Evolutionary conservation across 306 rosid genomes (phyloP).

Genomic region (Cucumis sativus): DNA sequence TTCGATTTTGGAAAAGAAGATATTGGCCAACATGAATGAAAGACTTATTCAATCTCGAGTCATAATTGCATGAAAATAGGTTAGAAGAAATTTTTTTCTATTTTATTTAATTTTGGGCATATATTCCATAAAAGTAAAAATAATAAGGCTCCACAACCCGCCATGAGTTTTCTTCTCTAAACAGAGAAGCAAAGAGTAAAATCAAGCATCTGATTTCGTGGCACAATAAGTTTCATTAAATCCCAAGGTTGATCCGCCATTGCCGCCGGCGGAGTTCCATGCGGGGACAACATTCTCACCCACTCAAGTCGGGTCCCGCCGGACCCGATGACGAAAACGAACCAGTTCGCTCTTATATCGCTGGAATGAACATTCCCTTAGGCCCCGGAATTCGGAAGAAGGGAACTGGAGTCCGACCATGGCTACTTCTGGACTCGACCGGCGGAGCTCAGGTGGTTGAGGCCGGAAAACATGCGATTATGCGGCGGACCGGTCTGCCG

Average conservation of each 20-base stretch:
- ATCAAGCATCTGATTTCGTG: background rate
- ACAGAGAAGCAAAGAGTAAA: background rate
- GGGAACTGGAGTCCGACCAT: slow-evolving; percentile 56
- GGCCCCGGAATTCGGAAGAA: slow-evolving; percentile 50
- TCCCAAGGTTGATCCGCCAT: background rate
- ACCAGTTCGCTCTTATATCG: slow-evolving; percentile 9
- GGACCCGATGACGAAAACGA: slow-evolving; percentile 24
- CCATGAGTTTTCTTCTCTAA: background rate
- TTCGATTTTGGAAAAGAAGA: too few relatives aligned
- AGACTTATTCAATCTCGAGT: too few relatives aligned
- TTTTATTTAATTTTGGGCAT: too few relatives aligned
- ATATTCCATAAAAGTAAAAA: too few relatives aligned
- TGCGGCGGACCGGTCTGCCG: slow-evolving; percentile 88
- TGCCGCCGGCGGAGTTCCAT: background rate
- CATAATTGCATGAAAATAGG: too few relatives aligned
- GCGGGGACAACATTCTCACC: slow-evolving; percentile 21
- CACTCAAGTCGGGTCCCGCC: slow-evolving; percentile 5
- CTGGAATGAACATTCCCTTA: slow-evolving; percentile 11
- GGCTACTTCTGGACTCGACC: slow-evolving; percentile 54
- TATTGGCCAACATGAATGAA: too few relatives aligned
- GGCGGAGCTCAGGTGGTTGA: slow-evolving; percentile 63
- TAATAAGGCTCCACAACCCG: background rate
- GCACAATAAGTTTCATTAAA: background rate
- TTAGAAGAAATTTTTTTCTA: too few relatives aligned
- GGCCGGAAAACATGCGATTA: slow-evolving; percentile 82